Percentiles rank a stretch among this genome's conserved stretches.
Conservation (phyloP, 306 rosid genomes). For the Inga oerstediana region DNA sequence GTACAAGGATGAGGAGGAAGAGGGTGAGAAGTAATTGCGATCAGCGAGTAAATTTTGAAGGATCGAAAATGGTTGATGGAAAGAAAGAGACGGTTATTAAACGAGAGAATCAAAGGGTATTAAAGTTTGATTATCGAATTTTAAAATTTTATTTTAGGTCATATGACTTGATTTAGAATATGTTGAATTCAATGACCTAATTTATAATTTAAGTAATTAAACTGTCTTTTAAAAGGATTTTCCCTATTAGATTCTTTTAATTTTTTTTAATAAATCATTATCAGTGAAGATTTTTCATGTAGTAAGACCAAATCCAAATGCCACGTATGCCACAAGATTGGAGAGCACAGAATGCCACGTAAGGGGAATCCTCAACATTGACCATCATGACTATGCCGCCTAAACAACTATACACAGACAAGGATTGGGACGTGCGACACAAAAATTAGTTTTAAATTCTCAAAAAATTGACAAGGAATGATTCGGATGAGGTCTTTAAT, state of each 20-base stretch:
- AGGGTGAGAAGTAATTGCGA: no score
- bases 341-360: slow-evolving; percentile 36
- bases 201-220: no score
- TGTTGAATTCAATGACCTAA: no score
- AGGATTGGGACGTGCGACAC: slow-evolving; percentile 35
- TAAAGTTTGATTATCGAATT: no score
- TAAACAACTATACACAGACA: slow-evolving; percentile 23
- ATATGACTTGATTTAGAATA: no score
- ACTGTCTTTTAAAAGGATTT: no score
- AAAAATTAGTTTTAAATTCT: slow-evolving; percentile 27
- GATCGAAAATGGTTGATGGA: no score
- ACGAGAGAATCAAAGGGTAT: no score
- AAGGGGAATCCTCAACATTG: slow-evolving; percentile 6
- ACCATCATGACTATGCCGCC: slow-evolving; percentile 29
- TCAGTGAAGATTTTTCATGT: not conserved
- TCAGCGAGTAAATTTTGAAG: no score
- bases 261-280: not conserved
- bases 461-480: slow-evolving; percentile 3
- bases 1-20: no score
- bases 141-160: no score
- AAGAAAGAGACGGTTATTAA: no score
- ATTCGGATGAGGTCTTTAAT: slow-evolving; percentile 59
- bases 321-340: not conserved
- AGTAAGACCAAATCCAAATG: not conserved
- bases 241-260: not conserved